Evolutionary conservation across 2,329 filamentous ascomycete genomes (phyloP).

Genomic region (Penicillium vulpinum): DNA sequence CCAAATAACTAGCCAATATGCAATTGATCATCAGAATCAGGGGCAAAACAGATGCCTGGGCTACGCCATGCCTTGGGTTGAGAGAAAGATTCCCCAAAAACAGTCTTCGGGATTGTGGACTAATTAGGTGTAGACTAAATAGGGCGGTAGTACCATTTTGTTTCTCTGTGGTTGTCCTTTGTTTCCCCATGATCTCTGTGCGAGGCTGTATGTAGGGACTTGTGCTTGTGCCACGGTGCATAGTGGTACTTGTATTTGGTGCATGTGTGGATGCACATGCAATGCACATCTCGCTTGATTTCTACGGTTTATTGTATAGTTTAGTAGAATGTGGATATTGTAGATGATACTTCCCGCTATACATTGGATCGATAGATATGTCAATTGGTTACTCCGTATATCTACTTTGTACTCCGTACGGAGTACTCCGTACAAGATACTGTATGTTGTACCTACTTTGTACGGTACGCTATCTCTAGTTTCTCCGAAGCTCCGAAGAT

Average conservation of each 20-base stretch:
- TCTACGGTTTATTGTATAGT: not conserved
- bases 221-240: not conserved
- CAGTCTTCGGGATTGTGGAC: constrained; percentile 13
- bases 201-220: constrained; percentile 5
- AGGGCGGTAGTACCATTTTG: constrained; percentile 10
- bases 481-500: not conserved
- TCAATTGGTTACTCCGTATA: too few relatives aligned
- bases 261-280: not conserved
- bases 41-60: not conserved
- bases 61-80: too few relatives aligned
- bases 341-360: too few relatives aligned
- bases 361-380: too few relatives aligned
- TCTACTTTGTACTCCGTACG: too few relatives aligned
- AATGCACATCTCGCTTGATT: not conserved
- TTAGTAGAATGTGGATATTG: not conserved
- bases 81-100: not conserved
- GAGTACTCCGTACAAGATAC: too few relatives aligned
- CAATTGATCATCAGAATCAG: not conserved
- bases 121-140: constrained; percentile 10
- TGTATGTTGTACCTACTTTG: too few relatives aligned
- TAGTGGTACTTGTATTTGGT: not conserved
- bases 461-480: too few relatives aligned
- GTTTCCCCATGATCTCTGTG: constrained; percentile 2
- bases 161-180: not conserved
- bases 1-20: not conserved